These are phyloP conservation scores for Aquilaria sinensis DNA, from an alignment of 345 rosid genomes.

Conservation along the genomic window DNA sequence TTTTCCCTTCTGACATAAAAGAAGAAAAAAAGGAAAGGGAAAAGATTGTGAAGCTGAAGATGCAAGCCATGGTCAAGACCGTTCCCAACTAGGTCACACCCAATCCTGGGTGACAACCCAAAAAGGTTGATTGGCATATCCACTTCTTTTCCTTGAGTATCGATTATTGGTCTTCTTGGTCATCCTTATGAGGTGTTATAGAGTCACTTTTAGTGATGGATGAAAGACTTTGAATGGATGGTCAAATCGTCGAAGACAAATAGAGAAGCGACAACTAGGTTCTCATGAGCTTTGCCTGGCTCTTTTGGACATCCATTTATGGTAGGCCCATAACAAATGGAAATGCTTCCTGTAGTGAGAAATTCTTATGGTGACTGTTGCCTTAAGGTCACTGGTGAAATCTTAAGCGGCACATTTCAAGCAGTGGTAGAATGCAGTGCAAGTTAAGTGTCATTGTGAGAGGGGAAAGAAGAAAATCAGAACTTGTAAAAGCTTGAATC, in stretches of 20 bases:
- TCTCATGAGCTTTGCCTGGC: slow-evolving; percentile 65
- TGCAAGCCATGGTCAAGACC: slow-evolving; percentile 44
- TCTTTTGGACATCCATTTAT: slow-evolving; percentile 55
- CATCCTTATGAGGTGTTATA: slow-evolving; percentile 21
- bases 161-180: slow-evolving; percentile 18
- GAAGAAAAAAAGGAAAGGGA: slow-evolving; percentile 44
- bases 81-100: slow-evolving; percentile 44
- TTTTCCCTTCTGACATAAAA: slow-evolving; percentile 49
- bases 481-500: not conserved
- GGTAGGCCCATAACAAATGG: not conserved
- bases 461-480: slow-evolving; percentile 2
- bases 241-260: slow-evolving; percentile 74
- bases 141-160: slow-evolving; percentile 37
- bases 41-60: slow-evolving; percentile 39
- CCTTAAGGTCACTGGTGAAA: slow-evolving; percentile 34
- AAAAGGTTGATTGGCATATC: slow-evolving; percentile 19
- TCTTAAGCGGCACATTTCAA: slow-evolving; percentile 30
- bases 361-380: slow-evolving; percentile 32
- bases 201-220: slow-evolving; percentile 57
- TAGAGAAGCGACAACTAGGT: slow-evolving; percentile 81
- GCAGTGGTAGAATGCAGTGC: slow-evolving; percentile 23
- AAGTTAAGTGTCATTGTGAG: slow-evolving; percentile 22
- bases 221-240: slow-evolving; percentile 76
- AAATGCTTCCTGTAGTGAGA: slow-evolving; percentile 41
- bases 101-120: slow-evolving; percentile 43